These are phyloP conservation scores for Tricholoma saponaceum DNA, from an alignment of 768 basidiomycete genomes.

Conservation along the genomic window DNA sequence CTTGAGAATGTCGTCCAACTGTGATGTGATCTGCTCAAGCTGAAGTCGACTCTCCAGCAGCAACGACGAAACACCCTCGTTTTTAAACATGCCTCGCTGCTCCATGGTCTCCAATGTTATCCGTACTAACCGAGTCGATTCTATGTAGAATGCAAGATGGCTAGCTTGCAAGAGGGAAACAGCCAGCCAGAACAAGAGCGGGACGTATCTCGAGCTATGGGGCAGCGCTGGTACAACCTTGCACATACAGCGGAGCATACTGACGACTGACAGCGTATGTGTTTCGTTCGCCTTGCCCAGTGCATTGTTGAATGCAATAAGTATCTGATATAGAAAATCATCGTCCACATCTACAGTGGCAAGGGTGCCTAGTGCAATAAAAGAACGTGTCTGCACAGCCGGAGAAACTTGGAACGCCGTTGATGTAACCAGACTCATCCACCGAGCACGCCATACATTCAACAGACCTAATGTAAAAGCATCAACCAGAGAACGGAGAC, in stretches of 20 bases:
- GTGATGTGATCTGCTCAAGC: conserved; percentile 64
- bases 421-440: conserved; percentile 87
- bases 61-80: conserved; percentile 46
- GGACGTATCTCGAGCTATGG: conserved; percentile 66
- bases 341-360: conserved; percentile 85
- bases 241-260: conserved; percentile 85
- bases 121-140: conserved; percentile 65
- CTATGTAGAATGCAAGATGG: conserved; percentile 62
- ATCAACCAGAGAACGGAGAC: not conserved
- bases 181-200: conserved; percentile 82
- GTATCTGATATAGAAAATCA: conserved; percentile 89
- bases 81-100: conserved; percentile 52
- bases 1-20: conserved; percentile 69
- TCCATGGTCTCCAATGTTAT: conserved; percentile 65
- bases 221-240: conserved; percentile 70
- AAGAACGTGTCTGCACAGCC: conserved; percentile 84
- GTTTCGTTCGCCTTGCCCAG: conserved; percentile 63
- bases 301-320: conserved; percentile 79
- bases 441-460: conserved; percentile 89
- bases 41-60: conserved; percentile 61
- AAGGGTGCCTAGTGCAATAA: conserved; percentile 79
- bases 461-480: conserved; percentile 49
- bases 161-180: conserved; percentile 80
- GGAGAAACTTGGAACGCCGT: conserved; percentile 90
- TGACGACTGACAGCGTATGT: conserved; percentile 70